phyloP scores from a whole-genome alignment of 768 basidiomycete genomes.

The Naganishia onofrii region DNA sequence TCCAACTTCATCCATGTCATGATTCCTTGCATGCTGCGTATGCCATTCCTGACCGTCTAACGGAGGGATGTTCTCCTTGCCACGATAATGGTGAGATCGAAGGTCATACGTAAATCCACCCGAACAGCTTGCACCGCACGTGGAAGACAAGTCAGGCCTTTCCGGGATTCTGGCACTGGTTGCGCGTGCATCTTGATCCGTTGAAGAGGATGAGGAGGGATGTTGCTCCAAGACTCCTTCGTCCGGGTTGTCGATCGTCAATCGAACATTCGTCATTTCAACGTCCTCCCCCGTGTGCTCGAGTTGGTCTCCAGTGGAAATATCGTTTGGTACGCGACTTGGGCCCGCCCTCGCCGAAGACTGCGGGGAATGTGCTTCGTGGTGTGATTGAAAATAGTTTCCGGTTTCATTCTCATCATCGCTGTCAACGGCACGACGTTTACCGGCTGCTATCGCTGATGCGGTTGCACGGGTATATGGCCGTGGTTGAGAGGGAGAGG shows the following conservation, averaged over 20 bases:
- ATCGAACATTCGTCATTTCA: background rate
- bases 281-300: constrained; percentile 1
- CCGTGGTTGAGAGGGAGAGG: constrained; percentile 9
- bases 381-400: background rate
- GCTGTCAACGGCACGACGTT: constrained; percentile 15
- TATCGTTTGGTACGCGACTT: background rate
- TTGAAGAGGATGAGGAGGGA: background rate
- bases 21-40: background rate
- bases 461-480: constrained; percentile 21
- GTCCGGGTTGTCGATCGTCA: constrained; percentile 13
- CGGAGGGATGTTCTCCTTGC: constrained; percentile 18
- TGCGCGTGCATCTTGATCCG: constrained; percentile 6
- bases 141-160: background rate
- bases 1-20: constrained; percentile 7
- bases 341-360: background rate
- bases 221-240: constrained; percentile 9
- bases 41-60: background rate
- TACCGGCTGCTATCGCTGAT: constrained; percentile 15
- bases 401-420: constrained; percentile 10
- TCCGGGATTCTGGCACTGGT: no score
- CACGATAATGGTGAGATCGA: constrained; percentile 12
- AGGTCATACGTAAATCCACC: constrained; percentile 9
- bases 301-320: background rate
- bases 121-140: background rate
- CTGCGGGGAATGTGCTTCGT: background rate